Base-by-base conservation (phyloP, 352 stramenopile genomes). In the Hyphochytrium catenoides region DNA sequence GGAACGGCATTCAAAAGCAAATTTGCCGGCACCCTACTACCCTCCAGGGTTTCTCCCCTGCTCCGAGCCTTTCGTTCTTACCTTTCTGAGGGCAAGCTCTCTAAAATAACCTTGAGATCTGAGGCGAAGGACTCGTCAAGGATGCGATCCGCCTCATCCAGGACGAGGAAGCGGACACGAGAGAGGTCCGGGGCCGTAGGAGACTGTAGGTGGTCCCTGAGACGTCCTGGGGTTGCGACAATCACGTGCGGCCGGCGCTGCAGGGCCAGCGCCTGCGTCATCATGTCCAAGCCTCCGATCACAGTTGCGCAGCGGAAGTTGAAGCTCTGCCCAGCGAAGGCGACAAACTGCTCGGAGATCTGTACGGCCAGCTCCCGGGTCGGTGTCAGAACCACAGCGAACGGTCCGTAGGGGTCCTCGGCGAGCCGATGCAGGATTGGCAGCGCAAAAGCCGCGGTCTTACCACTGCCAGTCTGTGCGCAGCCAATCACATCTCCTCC, bases 331-430 rank as follows among this genome's bases (percentile, higher is more conserved):
- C 71, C 65, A 1, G 50, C 52, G 21, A 99, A 73, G 1, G 82
- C 87, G 22, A 88, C 65, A 30, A 99, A 89, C 53, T 97, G 86
- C 42, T 98, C 87, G 26, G 79, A 66, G 46, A 98, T 96, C 60
- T 99, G 92, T 48, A 94, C 93, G 14, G 89, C 90, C 8, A 98
- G 60, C 62, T 99, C 92, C 14, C 92, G 57, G 22, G 88, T 96
- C 3, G 91, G 90, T 33, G 85, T 94, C 20, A 99, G 50, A 30
- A 98, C 72, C 12, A 98, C 56, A 0, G 74, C 86, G 54, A 83
- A 98, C 20, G 95, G 85, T 2, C 87, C 85, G 43, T 91, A 93
- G 34, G 62, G 68, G 36, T 96, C 84, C 31, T 79, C 62, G 34
- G 68, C 81, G n/a, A 97, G 61, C 9, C 55, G 48, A 42, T 99